These are phyloP conservation scores for Lichtheimia hyalospora DNA, from an alignment of 371 early-diverging fungal genomes.

Conservation along the genomic window DNA sequence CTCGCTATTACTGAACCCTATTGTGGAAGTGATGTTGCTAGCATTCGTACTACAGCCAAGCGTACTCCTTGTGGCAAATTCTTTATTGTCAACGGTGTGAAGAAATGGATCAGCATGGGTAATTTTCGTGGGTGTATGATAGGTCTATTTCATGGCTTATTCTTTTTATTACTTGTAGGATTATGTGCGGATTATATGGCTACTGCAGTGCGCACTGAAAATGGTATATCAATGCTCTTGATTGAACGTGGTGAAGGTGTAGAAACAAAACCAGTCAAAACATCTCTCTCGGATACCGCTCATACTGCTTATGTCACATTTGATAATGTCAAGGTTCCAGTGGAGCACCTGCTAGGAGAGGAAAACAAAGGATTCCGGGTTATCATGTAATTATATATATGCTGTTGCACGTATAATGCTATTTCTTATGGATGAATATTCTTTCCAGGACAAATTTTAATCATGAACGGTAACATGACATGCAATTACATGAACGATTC, in stretches of 20 bases:
- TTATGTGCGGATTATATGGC: conserved; percentile 62
- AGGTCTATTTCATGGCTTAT: background rate
- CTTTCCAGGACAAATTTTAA: conserved; percentile 57
- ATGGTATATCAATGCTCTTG: conserved; percentile 65
- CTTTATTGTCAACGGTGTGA: conserved; percentile 74
- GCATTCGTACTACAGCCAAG: conserved; percentile 66
- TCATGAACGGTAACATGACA: conserved; percentile 57
- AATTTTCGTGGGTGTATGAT: background rate
- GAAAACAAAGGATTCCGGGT: conserved; percentile 82
- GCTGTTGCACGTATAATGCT: too few relatives aligned
- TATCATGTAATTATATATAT: conserved; percentile 22
- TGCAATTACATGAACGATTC: background rate
- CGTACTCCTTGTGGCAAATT: conserved; percentile 70
- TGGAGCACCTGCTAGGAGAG: conserved; percentile 80
- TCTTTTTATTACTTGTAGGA: conserved; percentile 6
- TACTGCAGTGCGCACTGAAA: conserved; percentile 64
- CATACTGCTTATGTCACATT: conserved; percentile 52
- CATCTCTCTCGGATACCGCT: conserved; percentile 56
- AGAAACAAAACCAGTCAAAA: conserved; percentile 60
- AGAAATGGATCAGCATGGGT: conserved; percentile 83
- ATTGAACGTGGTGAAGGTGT: conserved; percentile 60
- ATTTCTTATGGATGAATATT: conserved; percentile 20
- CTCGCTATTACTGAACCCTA: conserved; percentile 67
- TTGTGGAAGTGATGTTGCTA: conserved; percentile 82
- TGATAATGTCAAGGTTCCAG: conserved; percentile 72